Conservation (phyloP, 176 grass and related monocot species). For the Paspalum vaginatum region DNA sequence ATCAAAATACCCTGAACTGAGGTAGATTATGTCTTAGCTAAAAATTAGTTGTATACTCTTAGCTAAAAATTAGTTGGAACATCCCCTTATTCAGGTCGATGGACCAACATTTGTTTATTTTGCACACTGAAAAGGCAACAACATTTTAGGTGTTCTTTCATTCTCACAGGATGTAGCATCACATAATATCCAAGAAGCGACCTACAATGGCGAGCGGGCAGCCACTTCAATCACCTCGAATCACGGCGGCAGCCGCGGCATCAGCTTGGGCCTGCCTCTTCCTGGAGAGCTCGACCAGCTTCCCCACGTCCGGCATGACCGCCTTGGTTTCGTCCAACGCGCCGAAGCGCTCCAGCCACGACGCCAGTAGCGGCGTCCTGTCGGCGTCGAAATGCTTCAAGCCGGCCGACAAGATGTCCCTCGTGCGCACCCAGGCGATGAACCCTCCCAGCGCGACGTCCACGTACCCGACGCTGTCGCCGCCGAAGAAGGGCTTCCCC, state of each 20-base stretch:
- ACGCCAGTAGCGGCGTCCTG: constrained; percentile 38
- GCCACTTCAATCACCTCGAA: background rate
- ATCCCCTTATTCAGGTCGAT: too few relatives aligned
- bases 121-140: too few relatives aligned
- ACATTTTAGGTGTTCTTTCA: background rate
- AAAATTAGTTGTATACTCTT: too few relatives aligned
- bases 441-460: constrained; percentile 43
- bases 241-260: background rate
- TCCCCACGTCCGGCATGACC: constrained; percentile 26
- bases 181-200: background rate
- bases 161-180: background rate
- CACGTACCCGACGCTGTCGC: constrained; percentile 41
- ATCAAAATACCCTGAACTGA: too few relatives aligned
- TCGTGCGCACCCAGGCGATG: constrained; percentile 15
- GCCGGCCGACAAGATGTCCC: constrained; percentile 4
- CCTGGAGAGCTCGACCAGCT: constrained; percentile 37
- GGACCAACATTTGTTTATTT: too few relatives aligned
- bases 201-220: background rate
- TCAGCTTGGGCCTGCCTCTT: background rate
- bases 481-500: constrained; percentile 56
- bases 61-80: too few relatives aligned
- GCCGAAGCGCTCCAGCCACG: constrained; percentile 47
- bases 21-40: too few relatives aligned
- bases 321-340: constrained; percentile 20
- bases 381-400: constrained; percentile 30